Conservation (phyloP, 2,329 filamentous ascomycete genomes). For the Talaromyces sp. region DNA sequence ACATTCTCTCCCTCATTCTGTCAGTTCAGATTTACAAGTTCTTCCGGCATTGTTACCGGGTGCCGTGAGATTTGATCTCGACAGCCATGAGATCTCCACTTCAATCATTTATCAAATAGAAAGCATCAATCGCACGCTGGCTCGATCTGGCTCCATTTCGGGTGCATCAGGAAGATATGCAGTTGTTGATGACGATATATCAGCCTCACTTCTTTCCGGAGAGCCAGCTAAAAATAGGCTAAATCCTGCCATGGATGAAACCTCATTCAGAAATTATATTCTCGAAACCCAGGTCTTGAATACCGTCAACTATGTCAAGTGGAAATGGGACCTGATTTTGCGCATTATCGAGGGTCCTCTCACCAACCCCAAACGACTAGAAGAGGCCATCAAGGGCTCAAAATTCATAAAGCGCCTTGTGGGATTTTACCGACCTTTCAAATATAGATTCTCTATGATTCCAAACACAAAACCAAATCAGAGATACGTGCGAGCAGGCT, state of each 20-base stretch:
- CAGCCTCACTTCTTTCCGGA: conserved; percentile 34
- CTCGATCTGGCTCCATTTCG: conserved; percentile 61
- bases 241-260: conserved; percentile 59
- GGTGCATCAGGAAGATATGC: conserved; percentile 36
- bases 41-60: conserved; percentile 78
- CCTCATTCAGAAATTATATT: conserved; percentile 57
- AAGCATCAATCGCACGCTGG: conserved; percentile 89
- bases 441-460: conserved; percentile 86
- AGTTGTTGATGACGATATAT: conserved; percentile 42
- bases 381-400: conserved; percentile 88
- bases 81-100: conserved; percentile 73
- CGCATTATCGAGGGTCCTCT: conserved; percentile 89
- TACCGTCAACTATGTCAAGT: conserved; percentile 87
- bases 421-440: conserved; percentile 95
- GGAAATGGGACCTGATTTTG: conserved; percentile 94
- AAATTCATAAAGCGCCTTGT: conserved; percentile 95
- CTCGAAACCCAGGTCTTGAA: conserved; percentile 76
- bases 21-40: conserved; percentile 80
- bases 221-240: conserved; percentile 50
- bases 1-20: conserved; percentile 71
- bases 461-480: conserved; percentile 90
- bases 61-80: conserved; percentile 65
- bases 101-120: conserved; percentile 97
- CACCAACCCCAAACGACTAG: conserved; percentile 82
- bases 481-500: conserved; percentile 86